Evolutionary conservation across 2,329 filamentous ascomycete species (phyloP), one percentile per base, ranked within the genome.

Genomic region (Sphaerulina vaccinii): DNA sequence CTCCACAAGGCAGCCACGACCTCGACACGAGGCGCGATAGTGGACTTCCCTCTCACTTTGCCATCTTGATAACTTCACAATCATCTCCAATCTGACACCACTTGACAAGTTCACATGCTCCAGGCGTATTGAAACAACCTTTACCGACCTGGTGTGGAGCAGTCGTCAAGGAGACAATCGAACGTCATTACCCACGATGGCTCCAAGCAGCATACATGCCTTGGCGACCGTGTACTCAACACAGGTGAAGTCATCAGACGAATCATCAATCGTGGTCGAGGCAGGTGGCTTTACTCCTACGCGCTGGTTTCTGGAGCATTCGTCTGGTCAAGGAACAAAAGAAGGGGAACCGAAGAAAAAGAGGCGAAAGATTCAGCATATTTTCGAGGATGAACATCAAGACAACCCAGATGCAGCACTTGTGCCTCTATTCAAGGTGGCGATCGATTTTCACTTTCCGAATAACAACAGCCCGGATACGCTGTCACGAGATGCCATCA

Each of bases 231-330:
- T 63, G 7, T 39, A 59, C 35, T 61, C 65, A 8, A 59, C 63
- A 2, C 58, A 61, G 27, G 65, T 67, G 2, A 41, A 52, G 16
- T 62, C 61, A 5, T 38, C 57, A 19, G 64, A 67, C 49, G 54
- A 62, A 19, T 36, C 42, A 19, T 56, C 56, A 1, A 63, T 68
- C 16, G 45, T 67, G 8, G 60, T 67, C 24, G 66, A 68, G 52
- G 59, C 65, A n/a, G 66, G 65, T 18, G 56, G 59, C n/a, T 64
- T 63, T 44, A 60, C 59, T 22, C 65, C 66, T 1, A 57, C 58
- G 45, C 55, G 59, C 41, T 68, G 64, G 62, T 68, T 68, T 46
- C 42, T 68, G 3, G 61, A 63, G 45, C 60, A 61, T 29, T 56
- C 54, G 21, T 27, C 58, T 29, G 43, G 41, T 11, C 32, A 36